Conservation (phyloP, 352 stramenopile genomes). For the Saprolegnia parasitica region DNA sequence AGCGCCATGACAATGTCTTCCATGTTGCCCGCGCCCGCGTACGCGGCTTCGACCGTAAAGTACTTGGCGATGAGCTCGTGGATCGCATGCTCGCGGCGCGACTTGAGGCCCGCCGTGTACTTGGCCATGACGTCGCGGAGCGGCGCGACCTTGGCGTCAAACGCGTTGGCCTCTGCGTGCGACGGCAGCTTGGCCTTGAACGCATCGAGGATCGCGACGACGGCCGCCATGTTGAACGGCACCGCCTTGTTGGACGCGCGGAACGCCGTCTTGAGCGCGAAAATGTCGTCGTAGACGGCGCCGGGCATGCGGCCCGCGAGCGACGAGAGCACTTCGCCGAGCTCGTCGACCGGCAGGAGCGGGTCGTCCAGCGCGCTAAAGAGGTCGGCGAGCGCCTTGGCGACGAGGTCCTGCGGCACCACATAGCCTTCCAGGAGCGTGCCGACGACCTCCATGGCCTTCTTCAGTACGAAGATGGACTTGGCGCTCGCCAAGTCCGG, state of each 20-base stretch:
- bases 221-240: constrained; percentile 51
- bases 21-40: constrained; percentile 70
- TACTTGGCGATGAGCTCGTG: constrained; percentile 79
- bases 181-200: constrained; percentile 54
- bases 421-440: constrained; percentile 94
- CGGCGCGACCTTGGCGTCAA: constrained; percentile 57
- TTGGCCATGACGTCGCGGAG: constrained; percentile 72
- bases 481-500: constrained; percentile 24
- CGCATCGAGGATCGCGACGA: constrained; percentile 57
- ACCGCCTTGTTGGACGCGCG: constrained; percentile 47
- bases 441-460: constrained; percentile 80
- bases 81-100: constrained; percentile 56
- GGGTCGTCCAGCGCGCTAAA: constrained; percentile 62
- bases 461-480: constrained; percentile 40
- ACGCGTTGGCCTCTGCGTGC: constrained; percentile 56
- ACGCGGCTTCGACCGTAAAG: constrained; percentile 67
- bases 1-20: constrained; percentile 80
- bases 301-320: constrained; percentile 94
- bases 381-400: constrained; percentile 83
- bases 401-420: constrained; percentile 75
- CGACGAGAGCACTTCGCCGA: constrained; percentile 96
- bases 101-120: constrained; percentile 71
- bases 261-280: constrained; percentile 71
- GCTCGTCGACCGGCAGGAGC: constrained; percentile 88
- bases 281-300: constrained; percentile 88